A percentile compares a stretch with the other conserved stretches of the same genome.
These are phyloP conservation scores for Ophiocordyceps sinensis DNA, from an alignment of 2,329 filamentous ascomycete genomes.

Conservation along the genomic window DNA sequence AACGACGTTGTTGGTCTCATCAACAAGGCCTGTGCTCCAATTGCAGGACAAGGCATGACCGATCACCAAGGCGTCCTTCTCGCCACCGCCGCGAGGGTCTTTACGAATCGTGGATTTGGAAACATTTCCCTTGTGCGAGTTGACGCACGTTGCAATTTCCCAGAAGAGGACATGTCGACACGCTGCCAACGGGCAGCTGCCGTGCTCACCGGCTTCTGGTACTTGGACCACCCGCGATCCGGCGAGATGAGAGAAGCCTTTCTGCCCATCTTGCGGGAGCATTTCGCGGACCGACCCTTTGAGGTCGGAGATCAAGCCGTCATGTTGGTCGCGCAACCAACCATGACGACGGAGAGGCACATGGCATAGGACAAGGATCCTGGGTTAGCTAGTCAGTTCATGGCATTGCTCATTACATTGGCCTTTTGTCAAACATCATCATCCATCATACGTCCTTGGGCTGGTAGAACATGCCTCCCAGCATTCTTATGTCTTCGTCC, in stretches of 20 bases:
- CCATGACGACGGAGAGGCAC: too few species aligned
- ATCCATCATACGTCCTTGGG: too few species aligned
- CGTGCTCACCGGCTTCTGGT: constrained; percentile 1
- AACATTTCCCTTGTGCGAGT: background rate
- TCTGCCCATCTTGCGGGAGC: background rate
- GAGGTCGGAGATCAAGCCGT: constrained; percentile 2
- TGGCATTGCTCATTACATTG: too few species aligned
- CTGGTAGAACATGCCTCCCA: too few species aligned
- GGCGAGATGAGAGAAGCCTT: constrained; percentile 1
- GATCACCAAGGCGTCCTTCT: background rate
- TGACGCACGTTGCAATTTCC: constrained; percentile 1
- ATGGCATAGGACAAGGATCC: too few species aligned
- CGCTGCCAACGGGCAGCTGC: constrained; percentile 1
- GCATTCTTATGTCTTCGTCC: too few species aligned
- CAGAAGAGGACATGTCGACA: background rate
- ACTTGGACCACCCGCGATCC: constrained; percentile 1
- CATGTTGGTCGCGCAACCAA: background rate
- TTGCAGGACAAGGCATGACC: background rate
- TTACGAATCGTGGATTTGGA: background rate
- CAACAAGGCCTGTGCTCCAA: constrained; percentile 1
- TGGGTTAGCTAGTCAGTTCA: too few species aligned
- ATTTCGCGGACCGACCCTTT: background rate
- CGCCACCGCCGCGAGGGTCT: background rate
- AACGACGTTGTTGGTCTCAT: constrained; percentile 2
- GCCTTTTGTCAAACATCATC: too few species aligned